Base-by-base conservation (phyloP, 140 eudicot genomes). In the Bidens hawaiensis region DNA sequence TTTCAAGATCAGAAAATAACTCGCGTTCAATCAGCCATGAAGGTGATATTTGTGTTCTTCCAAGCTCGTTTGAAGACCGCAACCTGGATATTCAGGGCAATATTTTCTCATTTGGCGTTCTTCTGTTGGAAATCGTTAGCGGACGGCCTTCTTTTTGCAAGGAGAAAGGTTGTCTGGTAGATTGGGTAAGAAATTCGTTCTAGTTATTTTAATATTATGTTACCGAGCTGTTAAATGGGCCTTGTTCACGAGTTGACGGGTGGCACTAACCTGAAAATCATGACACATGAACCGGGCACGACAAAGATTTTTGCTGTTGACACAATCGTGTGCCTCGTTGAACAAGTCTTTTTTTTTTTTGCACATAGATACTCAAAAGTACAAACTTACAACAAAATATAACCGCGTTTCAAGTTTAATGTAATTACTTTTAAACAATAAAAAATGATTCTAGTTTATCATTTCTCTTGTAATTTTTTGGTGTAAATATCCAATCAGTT, bases 81-180 rank as follows among this genome's bases (percentile, higher is more conserved):
- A 77, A 77, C 73, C 74, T 87, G 33, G 90, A 90, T 71, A 60
- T 90, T 49, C 83, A 82, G 60, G 94, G 94, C 1, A 90, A 90
- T 59, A 81, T 90, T 7, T 87, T 84, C 64, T 86, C 90, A 17
- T 90, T 90, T 66, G 97, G 97, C 6, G 81, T 87, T 64, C 88
- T 90, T 23, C 72, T 90, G 21, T 86, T 90, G 55, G 97, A 90
- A 75, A 83, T 90, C 7, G 28, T 90, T 48, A 90, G 96, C 23
- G 97, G 97, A 41, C 82, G 93, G 31, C 96, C 84, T 70, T 84
- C 96, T 28, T 90, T 76, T 56, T 77, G 84, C 75, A 82, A 87
- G 80, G 81, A 90, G 33, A 81, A 76, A 67, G 97, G 96, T 26
- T 79, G 77, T 77, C 73, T 90, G 23, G 88, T 86, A 6, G 97